These are phyloP conservation scores for Sporothrix schenckii DNA, from an alignment of 2,329 filamentous ascomycete genomes.

Conservation along the genomic window DNA sequence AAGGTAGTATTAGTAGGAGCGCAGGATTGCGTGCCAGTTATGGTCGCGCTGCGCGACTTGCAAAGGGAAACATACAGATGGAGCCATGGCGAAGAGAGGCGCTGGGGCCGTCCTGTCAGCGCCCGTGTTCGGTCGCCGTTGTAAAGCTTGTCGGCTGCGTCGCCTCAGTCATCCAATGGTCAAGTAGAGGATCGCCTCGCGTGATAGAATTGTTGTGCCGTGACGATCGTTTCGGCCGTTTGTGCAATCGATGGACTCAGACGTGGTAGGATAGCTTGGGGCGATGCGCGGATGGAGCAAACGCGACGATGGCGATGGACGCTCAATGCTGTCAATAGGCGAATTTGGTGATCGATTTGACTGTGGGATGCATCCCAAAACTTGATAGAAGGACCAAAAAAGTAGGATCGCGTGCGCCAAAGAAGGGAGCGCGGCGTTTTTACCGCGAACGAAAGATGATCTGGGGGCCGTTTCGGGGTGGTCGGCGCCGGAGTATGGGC, in stretches of 20 bases:
- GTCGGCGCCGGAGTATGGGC: not conserved
- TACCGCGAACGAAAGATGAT: not conserved
- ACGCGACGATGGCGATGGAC: slow-evolving; percentile 19
- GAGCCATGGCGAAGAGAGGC: slow-evolving; percentile 23
- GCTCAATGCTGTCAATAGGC: slow-evolving; percentile 9
- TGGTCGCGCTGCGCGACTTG: not conserved
- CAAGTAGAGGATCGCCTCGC: not conserved
- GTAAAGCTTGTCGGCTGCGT: not conserved
- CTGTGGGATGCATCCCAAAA: slow-evolving; percentile 15
- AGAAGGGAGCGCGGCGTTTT: no score
- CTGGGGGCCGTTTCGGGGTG: not conserved
- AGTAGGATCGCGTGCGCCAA: not conserved
- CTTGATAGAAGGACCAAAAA: not conserved
- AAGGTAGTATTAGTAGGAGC: not conserved
- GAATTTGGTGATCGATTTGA: slow-evolving; percentile 4
- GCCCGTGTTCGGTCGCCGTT: not conserved
- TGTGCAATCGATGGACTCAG: not conserved
- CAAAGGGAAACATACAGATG: slow-evolving; percentile 21
- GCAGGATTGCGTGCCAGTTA: not conserved
- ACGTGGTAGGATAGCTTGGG: not conserved
- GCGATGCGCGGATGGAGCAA: slow-evolving; percentile 15
- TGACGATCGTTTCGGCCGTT: not conserved
- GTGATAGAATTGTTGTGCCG: not conserved
- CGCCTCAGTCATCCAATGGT: not conserved
- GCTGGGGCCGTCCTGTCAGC: not conserved